Base-by-base conservation (phyloP, 192 early-diverging fungal species). In the Mortierella alpina region DNA sequence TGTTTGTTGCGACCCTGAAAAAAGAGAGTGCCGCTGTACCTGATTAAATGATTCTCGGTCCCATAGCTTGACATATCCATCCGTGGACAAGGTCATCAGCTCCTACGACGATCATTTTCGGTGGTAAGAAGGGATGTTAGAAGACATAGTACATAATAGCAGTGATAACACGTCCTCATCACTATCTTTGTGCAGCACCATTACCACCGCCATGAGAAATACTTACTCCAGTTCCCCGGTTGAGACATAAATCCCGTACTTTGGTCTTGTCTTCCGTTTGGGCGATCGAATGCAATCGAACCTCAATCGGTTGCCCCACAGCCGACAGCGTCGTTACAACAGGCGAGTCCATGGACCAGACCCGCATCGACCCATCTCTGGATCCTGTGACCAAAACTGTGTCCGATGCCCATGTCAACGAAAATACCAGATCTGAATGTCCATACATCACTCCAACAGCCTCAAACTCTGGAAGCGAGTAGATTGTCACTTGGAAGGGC, bases 381-480 rank as follows among this genome's bases (percentile, higher is more conserved):
- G 88, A 85, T 4, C 92, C 91, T 9, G 88, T 88, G 15, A 90
- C 84, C n/a, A 93, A 73, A 1, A 75, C 81, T 10, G 74, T 75
- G 63, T 93, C 90, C 20, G 82, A 71, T 5, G 89, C n/a, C 88
- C 90, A 93, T 2, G 69, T 76, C 49, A 93, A 59, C 0, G 89
- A 79, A 72, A 93, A 93, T 5, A 92, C 91, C 56, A 93, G 83
- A 66, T 93, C 92, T 40, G 66, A 60, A 66, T 93, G 92, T 20
- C 89, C 90, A 42, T 80, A 84, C 60, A 93, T 85, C 13, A 92
- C 53, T 0, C 84, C 88, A 20, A 88, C 65, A 17, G 88, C 86
- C 40, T 84, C 82, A 59, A 92, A 85, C n/a, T 74, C 70, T 14
- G 92, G 92, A 10, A 93, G 69, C 6, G 70, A 55, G 53, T 91